These are phyloP conservation scores for Phytophthora meadii DNA, from an alignment of 352 stramenopile species.

Conservation along the genomic window DNA sequence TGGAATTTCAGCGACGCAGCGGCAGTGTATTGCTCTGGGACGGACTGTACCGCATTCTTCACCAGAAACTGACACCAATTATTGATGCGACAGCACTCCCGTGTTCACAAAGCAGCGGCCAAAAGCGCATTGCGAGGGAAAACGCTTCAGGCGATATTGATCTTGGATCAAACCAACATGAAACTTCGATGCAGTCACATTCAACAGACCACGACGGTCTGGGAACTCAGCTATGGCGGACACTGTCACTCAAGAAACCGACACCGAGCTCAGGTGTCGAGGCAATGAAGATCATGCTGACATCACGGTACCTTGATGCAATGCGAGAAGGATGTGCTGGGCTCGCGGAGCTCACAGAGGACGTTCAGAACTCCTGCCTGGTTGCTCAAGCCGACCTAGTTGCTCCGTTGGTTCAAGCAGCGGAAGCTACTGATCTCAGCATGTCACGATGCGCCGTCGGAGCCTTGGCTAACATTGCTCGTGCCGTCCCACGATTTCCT, in stretches of 20 bases:
- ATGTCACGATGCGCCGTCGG: constrained; percentile 79
- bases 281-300: constrained; percentile 89
- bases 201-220: constrained; percentile 49
- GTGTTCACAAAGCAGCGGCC: constrained; percentile 73
- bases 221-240: constrained; percentile 67
- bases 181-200: constrained; percentile 5
- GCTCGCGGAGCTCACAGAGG: constrained; percentile 73
- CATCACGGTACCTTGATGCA: constrained; percentile 70
- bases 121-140: constrained; percentile 55
- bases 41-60: constrained; percentile 78
- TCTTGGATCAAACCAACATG: constrained; percentile 5
- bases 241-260: constrained; percentile 49
- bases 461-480: constrained; percentile 71
- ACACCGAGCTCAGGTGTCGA: constrained; percentile 75
- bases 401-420: constrained; percentile 51
- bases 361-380: constrained; percentile 65
- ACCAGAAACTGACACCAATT: constrained; percentile 58
- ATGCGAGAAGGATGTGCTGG: constrained; percentile 80
- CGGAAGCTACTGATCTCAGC: constrained; percentile 56
- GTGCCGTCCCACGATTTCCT: constrained; percentile 58
- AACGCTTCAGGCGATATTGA: background rate
- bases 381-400: constrained; percentile 68
- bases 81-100: constrained; percentile 56
- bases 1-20: constrained; percentile 81
- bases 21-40: constrained; percentile 84